Conservation (phyloP, 768 basidiomycete species). For the Serendipita sp. region DNA sequence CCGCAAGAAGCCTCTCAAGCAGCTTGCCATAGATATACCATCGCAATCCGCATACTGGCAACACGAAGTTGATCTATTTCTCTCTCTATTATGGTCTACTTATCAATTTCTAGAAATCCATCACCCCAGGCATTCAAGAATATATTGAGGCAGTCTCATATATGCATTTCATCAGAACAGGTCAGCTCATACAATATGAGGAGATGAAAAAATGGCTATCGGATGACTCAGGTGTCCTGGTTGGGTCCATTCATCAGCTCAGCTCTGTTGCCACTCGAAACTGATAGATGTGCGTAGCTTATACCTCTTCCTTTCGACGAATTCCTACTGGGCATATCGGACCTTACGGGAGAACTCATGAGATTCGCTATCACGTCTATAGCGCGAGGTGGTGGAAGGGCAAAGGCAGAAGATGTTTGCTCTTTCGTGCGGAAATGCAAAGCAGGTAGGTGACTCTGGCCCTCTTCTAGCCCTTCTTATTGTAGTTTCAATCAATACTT, state of each 20-base stretch:
- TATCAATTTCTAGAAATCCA: neutral
- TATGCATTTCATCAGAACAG: slow-evolving; percentile 63
- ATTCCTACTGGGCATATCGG: slow-evolving; percentile 82
- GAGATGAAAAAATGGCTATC: slow-evolving; percentile 51
- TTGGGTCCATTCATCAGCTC: slow-evolving; percentile 23
- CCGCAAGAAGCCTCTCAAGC: slow-evolving; percentile 37
- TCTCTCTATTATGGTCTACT: slow-evolving; percentile 13
- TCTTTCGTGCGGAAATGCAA: slow-evolving; percentile 58
- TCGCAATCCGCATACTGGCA: slow-evolving; percentile 55
- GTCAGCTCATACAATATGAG: slow-evolving; percentile 45
- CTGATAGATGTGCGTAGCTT: slow-evolving; percentile 30
- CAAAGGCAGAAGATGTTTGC: slow-evolving; percentile 46
- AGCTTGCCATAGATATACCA: slow-evolving; percentile 40
- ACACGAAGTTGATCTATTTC: slow-evolving; percentile 48
- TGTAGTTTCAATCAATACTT: slow-evolving; percentile 3
- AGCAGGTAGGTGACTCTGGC: slow-evolving; percentile 30
- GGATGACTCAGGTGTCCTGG: slow-evolving; percentile 44
- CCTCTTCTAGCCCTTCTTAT: neutral
- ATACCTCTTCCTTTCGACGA: slow-evolving; percentile 65
- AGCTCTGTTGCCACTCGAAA: neutral
- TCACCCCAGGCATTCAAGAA: slow-evolving; percentile 56
- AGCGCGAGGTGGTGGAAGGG: slow-evolving; percentile 31
- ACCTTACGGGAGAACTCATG: slow-evolving; percentile 96
- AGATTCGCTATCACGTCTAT: slow-evolving; percentile 80
- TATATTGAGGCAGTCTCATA: slow-evolving; percentile 91